Conservation (phyloP, 2,329 filamentous ascomycete genomes). For the Diaporthe helianthi region DNA sequence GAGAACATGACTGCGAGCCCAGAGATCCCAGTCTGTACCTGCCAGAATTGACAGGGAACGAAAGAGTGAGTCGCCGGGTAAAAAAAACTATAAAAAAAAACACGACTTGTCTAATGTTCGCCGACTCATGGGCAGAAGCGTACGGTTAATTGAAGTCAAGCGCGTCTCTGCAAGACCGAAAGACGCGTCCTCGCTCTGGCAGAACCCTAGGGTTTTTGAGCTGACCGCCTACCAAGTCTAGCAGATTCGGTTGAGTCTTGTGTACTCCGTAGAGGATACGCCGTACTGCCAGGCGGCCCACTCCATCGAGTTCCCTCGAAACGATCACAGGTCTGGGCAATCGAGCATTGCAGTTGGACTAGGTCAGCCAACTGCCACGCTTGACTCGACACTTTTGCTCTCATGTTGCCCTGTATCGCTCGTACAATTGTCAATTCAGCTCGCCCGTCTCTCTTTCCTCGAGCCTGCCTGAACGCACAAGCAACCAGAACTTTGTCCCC, state of each 20-base stretch:
- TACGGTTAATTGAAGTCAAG: not conserved
- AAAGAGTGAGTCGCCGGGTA: not conserved
- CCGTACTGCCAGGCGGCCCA: conserved; percentile 25
- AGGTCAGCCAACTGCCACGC: not conserved
- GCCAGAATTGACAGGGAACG: not conserved
- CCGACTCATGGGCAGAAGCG: no score
- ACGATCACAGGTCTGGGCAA: conserved; percentile 9
- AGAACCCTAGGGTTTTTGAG: not conserved
- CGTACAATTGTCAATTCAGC: conserved; percentile 26
- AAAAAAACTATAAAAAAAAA: no score
- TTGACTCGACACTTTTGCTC: not conserved
- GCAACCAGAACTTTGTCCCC: not conserved
- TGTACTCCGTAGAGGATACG: no score
- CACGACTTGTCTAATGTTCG: no score
- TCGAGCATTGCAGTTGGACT: not conserved
- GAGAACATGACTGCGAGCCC: conserved; percentile 22
- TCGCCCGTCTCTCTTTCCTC: not conserved
- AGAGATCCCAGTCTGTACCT: not conserved
- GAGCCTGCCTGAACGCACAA: not conserved
- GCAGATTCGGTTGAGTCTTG: not conserved
- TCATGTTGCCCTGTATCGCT: conserved; percentile 28
- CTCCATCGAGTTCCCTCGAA: conserved; percentile 22
- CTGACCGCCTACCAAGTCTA: conserved; percentile 14
- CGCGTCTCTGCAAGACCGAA: not conserved
- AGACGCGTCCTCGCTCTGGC: conserved; percentile 19